Base-by-base conservation (phyloP, 768 basidiomycete species). In the Russula emetica region DNA sequence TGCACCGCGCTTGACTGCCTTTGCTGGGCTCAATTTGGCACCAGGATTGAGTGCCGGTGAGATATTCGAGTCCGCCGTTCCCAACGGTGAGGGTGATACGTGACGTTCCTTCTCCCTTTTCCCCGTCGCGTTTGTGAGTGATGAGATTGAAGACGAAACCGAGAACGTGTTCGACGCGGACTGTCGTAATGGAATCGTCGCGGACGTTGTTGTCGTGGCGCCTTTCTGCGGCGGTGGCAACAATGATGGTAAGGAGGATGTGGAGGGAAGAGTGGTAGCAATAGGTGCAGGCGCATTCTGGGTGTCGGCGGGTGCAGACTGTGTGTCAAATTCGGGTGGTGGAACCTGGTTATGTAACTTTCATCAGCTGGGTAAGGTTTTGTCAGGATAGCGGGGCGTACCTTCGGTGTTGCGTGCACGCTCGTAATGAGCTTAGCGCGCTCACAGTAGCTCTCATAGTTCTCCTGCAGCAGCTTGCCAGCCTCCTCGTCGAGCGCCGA, bases 401-500 rank as follows among this genome's bases (percentile, higher is more conserved):
- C 83, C 67, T 86, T 84, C 11, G 91, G 90, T 22, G 88, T 92
- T 42, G 94, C 95, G 71, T 98, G 95, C 20, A 98, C 92, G 66
- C 84, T 86, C 28, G 94, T 95, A 70, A 96, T 93, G 24, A 97
- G 82, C 72, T 83, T 85, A 18, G 94, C 94, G 59, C 94, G 87
- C 67, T 84, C 80, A 74, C 85, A 92, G 71, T 96, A 98, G 70
- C 83, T 87, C 54, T 88, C 84, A 73, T 97, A 98, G 65, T 95
- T 86, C 72, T 96, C 92, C 52, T 96, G 78, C 44, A 97, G 76
- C 55, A 96, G 80, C 74, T 94, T 96, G 26, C 95, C 96, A 0
- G 95, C 95, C 72, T 97, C 93, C 72, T 98, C 95, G 73, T 98
- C 94, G 54, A 98, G 78, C 0, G 95, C 96, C 9, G 92, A 95